Evolutionary conservation across 169 alveolate genomes (phyloP), one percentile per base, ranked within the genome.

Genomic region (Toxoplasma gondii): DNA sequence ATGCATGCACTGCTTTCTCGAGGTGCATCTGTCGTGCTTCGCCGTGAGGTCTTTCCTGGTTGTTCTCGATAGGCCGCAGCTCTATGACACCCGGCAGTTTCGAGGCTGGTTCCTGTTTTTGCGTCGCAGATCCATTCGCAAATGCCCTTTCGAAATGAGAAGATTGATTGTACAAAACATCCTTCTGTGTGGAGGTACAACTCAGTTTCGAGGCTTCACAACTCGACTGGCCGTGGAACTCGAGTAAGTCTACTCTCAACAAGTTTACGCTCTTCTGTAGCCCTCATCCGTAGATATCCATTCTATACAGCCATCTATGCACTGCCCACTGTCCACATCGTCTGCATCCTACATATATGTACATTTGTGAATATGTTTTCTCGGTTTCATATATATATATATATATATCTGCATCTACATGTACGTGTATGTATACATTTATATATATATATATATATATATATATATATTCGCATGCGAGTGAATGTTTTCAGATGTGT

Each of bases 151-250:
- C n/a, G 90, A 82, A 44, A 36, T 82, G 34, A 38, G 69, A 0
- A 1, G 29, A 22, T 31, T 39, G 34, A 31, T 43, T 31, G 90
- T 36, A 1, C 90, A 82, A 36, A 82, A 82, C 36, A 16, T 82
- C 10, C 44, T 82, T 39, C 64, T 82, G 38, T 82, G 90, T 49
- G 90, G 90, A 22, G 90, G 90, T n/a, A 41, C 90, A 39, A 49
- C 67, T 24, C 90, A 82, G 90, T 43, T 82, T 22, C 90, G 90
- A 31, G 90, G 90, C 69, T 41, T 82, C 69, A 82, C 90, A 31
- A 82, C 90, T 17, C 90, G 90, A 64, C 64, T 82, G n/a, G 90
- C 90, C 67, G 64, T 82, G n/a, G 90, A 82, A 44, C 64, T 82
- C 34, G 90, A 82, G 90, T 82, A 38, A 82, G 90, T n/a, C 58